These are phyloP conservation scores for Luffa acutangula DNA, from an alignment of 306 rosid genomes.

Conservation along the genomic window DNA sequence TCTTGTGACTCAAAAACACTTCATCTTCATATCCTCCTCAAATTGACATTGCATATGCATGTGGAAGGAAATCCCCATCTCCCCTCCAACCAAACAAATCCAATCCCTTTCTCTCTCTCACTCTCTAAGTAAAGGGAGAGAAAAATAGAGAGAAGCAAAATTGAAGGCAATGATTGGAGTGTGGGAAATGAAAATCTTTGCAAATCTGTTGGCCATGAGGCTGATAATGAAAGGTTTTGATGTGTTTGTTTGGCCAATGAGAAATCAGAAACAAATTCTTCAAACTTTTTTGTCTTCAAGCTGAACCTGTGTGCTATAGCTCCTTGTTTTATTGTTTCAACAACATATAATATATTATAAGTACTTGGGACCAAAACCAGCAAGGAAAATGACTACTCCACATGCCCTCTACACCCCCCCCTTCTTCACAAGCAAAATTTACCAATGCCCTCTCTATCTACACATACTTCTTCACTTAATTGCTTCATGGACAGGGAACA, in stretches of 20 bases:
- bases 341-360: neutral
- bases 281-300: neutral
- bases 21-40: neutral
- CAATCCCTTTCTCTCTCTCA: neutral
- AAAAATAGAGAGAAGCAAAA: too few relatives aligned
- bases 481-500: neutral
- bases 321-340: neutral
- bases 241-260: neutral
- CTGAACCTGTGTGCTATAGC: constrained; percentile 3
- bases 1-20: neutral
- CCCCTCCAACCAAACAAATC: neutral
- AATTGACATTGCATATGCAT: neutral
- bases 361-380: neutral
- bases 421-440: neutral
- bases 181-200: neutral
- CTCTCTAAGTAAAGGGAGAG: neutral
- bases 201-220: constrained; percentile 2
- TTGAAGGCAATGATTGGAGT: neutral
- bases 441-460: neutral
- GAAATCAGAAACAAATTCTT: neutral
- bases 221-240: neutral
- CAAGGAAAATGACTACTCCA: neutral
- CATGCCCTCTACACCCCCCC: neutral
- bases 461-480: too few relatives aligned
- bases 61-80: neutral